A percentile compares a stretch with the other conserved stretches of the same genome.
Evolutionary conservation across 176 grass and related monocot species (phyloP).

Genomic region (Cenchrus americanus): DNA sequence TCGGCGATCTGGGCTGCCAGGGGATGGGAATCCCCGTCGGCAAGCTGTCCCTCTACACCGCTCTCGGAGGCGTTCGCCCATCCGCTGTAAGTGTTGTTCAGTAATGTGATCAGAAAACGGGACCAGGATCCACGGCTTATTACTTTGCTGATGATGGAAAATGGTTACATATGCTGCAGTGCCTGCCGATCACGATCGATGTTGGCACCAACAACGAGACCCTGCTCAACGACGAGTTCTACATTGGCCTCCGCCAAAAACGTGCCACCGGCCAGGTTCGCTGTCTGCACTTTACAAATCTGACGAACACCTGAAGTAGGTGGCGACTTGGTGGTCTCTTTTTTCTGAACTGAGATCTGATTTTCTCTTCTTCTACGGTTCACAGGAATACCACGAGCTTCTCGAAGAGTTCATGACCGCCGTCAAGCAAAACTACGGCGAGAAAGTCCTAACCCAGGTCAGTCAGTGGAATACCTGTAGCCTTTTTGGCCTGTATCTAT

Average conservation of each 20-base stretch:
- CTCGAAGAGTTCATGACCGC: slow-evolving; percentile 89
- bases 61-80: slow-evolving; percentile 87
- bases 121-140: neutral
- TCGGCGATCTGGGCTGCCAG: slow-evolving; percentile 92
- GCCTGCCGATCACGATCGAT: slow-evolving; percentile 91
- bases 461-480: neutral
- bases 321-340: neutral
- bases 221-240: slow-evolving; percentile 91
- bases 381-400: slow-evolving; percentile 89
- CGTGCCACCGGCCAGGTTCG: slow-evolving; percentile 82
- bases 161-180: slow-evolving; percentile 49
- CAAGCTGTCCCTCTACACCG: slow-evolving; percentile 94
- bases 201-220: slow-evolving; percentile 89
- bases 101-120: neutral
- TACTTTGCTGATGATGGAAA: neutral
- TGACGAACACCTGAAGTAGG: neutral
- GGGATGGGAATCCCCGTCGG: slow-evolving; percentile 98
- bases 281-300: neutral
- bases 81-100: slow-evolving; percentile 62
- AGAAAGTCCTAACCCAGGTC: slow-evolving; percentile 90
- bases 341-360: neutral
- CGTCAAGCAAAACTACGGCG: slow-evolving; percentile 90
- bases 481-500: neutral
- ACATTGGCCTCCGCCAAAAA: slow-evolving; percentile 82
- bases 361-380: neutral